Percentiles rank a stretch among this genome's conserved stretches.
Evolutionary conservation across 2,329 filamentous ascomycete species (phyloP).

Genomic region (Aspergillus tanneri): DNA sequence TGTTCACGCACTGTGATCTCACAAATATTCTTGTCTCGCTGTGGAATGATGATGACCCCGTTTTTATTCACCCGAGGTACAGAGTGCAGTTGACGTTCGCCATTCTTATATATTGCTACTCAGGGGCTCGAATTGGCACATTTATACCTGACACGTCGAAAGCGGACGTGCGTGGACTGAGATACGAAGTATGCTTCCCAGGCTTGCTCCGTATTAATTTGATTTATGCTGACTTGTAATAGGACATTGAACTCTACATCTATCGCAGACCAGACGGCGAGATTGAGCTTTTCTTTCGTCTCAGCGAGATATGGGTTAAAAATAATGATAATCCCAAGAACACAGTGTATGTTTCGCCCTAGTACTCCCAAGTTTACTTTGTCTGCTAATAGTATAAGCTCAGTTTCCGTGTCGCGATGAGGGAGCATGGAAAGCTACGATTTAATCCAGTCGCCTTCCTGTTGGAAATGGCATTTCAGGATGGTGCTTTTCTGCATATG

Average conservation of each 20-base stretch:
- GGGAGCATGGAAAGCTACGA: conserved; percentile 12
- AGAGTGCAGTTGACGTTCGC: conserved; percentile 13
- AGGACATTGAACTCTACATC: conserved; percentile 16
- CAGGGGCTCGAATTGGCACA: conserved; percentile 11
- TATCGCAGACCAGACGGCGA: conserved; percentile 12
- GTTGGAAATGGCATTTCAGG: conserved; percentile 12
- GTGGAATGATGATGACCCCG: conserved; percentile 12
- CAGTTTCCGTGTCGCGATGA: conserved; percentile 12
- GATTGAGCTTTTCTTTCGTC: conserved; percentile 14
- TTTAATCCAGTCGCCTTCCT: conserved; percentile 8
- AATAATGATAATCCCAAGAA: conserved; percentile 10
- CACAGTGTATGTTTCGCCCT: conserved; percentile 3
- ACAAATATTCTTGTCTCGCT: conserved; percentile 15
- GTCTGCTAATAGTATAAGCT: not conserved
- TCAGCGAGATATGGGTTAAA: conserved; percentile 14
- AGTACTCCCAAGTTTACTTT: not conserved
- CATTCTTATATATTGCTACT: conserved; percentile 12
- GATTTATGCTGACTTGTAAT: conserved; percentile 6
- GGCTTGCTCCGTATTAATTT: not conserved
- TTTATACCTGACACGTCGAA: conserved; percentile 16
- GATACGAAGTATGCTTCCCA: conserved; percentile 15
- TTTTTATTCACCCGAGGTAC: conserved; percentile 13
- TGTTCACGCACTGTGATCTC: conserved; percentile 13
- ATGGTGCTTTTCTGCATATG: conserved; percentile 10
- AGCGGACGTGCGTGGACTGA: conserved; percentile 9